Conservation (phyloP, 345 rosid genomes). For the Balakata baccata region DNA sequence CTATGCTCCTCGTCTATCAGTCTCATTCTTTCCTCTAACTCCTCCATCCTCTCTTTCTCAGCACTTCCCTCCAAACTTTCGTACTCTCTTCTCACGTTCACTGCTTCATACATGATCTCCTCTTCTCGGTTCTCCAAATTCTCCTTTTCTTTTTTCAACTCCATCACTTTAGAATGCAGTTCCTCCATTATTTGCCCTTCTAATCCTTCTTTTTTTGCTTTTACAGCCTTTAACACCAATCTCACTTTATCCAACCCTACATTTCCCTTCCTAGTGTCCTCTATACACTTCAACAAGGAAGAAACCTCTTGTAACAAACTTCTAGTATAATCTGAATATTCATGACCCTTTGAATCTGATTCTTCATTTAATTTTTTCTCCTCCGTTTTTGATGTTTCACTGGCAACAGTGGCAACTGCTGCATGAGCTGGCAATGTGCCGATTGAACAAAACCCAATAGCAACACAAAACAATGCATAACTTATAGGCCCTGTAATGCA, state of each 20-base stretch:
- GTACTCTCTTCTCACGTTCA: slow-evolving; percentile 40
- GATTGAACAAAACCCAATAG: slow-evolving; percentile 56
- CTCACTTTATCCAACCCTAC: slow-evolving; percentile 40
- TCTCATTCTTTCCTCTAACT: slow-evolving; percentile 44
- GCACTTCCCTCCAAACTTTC: slow-evolving; percentile 29
- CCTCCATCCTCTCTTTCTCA: slow-evolving; percentile 31
- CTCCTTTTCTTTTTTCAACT: slow-evolving; percentile 48
- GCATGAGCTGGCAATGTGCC: slow-evolving; percentile 47
- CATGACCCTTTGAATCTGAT: slow-evolving; percentile 43
- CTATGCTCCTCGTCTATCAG: slow-evolving; percentile 58
- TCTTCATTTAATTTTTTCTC: slow-evolving; percentile 26
- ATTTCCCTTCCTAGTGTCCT: slow-evolving; percentile 55
- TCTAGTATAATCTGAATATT: slow-evolving; percentile 49
- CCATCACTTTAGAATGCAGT: slow-evolving; percentile 43
- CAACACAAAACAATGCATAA: slow-evolving; percentile 56
- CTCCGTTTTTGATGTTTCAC: slow-evolving; percentile 37
- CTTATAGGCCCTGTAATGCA: slow-evolving; percentile 43
- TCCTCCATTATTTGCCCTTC: slow-evolving; percentile 61
- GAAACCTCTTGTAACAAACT: slow-evolving; percentile 63
- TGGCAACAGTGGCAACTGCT: slow-evolving; percentile 44
- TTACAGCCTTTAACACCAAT: slow-evolving; percentile 51
- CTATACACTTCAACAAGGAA: slow-evolving; percentile 46
- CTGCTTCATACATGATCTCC: slow-evolving; percentile 42
- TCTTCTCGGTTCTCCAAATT: slow-evolving; percentile 49
- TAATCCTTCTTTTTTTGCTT: slow-evolving; percentile 53